These are phyloP conservation scores for Chaetomium fimeti DNA, from an alignment of 495 filamentous ascomycete genomes.

Conservation along the genomic window DNA sequence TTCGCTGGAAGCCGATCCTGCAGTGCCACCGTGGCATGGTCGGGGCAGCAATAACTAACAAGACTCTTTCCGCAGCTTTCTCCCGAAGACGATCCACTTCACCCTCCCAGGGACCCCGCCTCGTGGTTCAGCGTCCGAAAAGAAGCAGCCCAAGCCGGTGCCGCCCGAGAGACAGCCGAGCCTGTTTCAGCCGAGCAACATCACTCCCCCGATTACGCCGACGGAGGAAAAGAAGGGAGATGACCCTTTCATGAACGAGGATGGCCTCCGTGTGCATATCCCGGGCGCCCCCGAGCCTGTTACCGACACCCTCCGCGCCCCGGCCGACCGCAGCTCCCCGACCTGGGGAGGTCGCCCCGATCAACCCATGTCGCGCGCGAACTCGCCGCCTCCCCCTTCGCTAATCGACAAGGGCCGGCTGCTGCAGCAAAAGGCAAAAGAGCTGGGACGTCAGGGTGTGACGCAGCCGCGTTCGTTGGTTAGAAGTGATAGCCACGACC, in stretches of 20 bases:
- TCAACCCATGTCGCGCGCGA: constrained; percentile 71
- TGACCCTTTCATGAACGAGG: constrained; percentile 60
- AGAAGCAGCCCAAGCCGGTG: constrained; percentile 34
- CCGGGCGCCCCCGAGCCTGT: constrained; percentile 34
- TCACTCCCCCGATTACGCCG: constrained; percentile 58
- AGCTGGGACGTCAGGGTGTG: constrained; percentile 49
- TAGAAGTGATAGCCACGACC: constrained; percentile 59
- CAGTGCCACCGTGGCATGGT: not conserved
- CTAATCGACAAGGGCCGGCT: constrained; percentile 59
- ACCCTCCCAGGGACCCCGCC: constrained; percentile 43
- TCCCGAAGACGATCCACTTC: constrained; percentile 89
- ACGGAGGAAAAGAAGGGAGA: constrained; percentile 55
- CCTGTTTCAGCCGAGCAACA: constrained; percentile 42
- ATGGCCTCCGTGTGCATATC: constrained; percentile 48
- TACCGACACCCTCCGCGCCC: constrained; percentile 42
- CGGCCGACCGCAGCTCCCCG: constrained; percentile 63
- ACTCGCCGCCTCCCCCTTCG: constrained; percentile 65
- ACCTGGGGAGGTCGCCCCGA: constrained; percentile 68
- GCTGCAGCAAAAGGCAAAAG: constrained; percentile 55
- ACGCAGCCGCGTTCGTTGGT: constrained; percentile 44
- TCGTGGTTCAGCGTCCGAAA: constrained; percentile 36
- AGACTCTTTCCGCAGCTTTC: constrained; percentile 56
- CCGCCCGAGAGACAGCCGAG: constrained; percentile 43
- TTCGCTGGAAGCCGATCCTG: not conserved
- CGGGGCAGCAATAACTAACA: not conserved